Conservation (phyloP, 345 rosid species). For the Diplotaxis tenuifolia region DNA sequence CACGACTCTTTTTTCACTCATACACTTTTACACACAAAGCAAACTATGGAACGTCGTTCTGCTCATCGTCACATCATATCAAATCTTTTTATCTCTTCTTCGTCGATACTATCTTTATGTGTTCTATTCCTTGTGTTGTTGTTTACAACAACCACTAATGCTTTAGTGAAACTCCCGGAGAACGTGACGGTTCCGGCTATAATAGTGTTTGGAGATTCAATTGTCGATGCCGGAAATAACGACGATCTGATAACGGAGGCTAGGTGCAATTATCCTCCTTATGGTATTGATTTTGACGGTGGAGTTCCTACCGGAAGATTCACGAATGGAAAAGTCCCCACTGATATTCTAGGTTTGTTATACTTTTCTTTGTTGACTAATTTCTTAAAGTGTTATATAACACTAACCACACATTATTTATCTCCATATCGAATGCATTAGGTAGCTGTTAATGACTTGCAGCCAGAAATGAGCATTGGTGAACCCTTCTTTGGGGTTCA, state of each 20-base stretch:
- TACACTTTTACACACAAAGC: background rate
- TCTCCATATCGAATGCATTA: background rate
- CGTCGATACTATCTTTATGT: background rate
- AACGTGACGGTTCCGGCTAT: constrained; percentile 54
- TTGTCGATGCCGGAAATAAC: constrained; percentile 81
- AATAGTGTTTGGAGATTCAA: constrained; percentile 77
- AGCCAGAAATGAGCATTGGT: too few species aligned
- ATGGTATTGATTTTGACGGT: constrained; percentile 58
- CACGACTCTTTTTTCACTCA: background rate
- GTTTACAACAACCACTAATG: constrained; percentile 19
- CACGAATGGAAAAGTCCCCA: constrained; percentile 68
- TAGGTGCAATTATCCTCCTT: constrained; percentile 68
- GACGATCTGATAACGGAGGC: constrained; percentile 47
- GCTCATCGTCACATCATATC: constrained; percentile 5
- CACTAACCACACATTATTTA: background rate
- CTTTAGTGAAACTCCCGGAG: constrained; percentile 26
- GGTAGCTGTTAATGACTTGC: constrained; percentile 3
- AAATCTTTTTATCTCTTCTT: background rate
- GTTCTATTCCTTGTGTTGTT: background rate
- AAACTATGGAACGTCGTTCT: constrained; percentile 13
- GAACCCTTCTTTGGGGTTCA: too few species aligned
- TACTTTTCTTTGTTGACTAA: background rate
- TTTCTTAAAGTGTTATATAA: background rate
- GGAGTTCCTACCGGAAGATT: constrained; percentile 77
- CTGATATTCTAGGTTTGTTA: constrained; percentile 59